Percentiles rank a stretch among this genome's conserved stretches.
Conservation (phyloP, 1,284 basidiomycete genomes). For the Hemileia vastatrix region DNA sequence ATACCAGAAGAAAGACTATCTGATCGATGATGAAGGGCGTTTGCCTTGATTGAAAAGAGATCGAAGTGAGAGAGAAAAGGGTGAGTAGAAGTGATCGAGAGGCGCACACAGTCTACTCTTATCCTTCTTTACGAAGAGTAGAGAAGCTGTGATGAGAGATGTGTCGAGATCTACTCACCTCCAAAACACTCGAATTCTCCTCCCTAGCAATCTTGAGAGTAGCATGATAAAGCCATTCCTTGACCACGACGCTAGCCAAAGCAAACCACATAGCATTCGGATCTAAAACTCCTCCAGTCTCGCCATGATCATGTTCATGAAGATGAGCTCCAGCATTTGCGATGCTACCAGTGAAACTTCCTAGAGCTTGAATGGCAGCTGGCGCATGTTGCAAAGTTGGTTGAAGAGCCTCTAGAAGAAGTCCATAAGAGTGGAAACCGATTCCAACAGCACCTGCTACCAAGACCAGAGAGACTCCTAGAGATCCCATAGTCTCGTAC, state of each 20-base stretch:
- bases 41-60: slow-evolving; percentile 21
- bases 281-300: slow-evolving; percentile 53
- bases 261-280: slow-evolving; percentile 97
- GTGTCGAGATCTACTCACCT: slow-evolving; percentile 52
- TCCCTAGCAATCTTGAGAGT: slow-evolving; percentile 80
- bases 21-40: slow-evolving; percentile 65
- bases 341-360: slow-evolving; percentile 52
- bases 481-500: slow-evolving; percentile 84
- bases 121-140: background rate
- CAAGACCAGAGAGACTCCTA: slow-evolving; percentile 69
- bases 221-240: slow-evolving; percentile 84
- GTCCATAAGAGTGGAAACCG: slow-evolving; percentile 75
- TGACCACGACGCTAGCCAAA: slow-evolving; percentile 62
- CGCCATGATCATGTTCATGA: slow-evolving; percentile 54
- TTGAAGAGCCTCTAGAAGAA: slow-evolving; percentile 60
- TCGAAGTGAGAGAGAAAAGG: background rate
- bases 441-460: slow-evolving; percentile 80
- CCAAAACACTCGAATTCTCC: slow-evolving; percentile 77
- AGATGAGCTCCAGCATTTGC: slow-evolving; percentile 48
- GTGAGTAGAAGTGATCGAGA: background rate
- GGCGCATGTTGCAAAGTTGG: slow-evolving; percentile 55
- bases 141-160: background rate
- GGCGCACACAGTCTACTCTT: background rate
- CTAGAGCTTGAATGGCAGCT: slow-evolving; percentile 54
- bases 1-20: slow-evolving; percentile 87